Percentiles rank a stretch among this genome's conserved stretches.
Evolutionary conservation across 148 eudicot genomes (phyloP).

Genomic region (Chenopodium berlandieri): DNA sequence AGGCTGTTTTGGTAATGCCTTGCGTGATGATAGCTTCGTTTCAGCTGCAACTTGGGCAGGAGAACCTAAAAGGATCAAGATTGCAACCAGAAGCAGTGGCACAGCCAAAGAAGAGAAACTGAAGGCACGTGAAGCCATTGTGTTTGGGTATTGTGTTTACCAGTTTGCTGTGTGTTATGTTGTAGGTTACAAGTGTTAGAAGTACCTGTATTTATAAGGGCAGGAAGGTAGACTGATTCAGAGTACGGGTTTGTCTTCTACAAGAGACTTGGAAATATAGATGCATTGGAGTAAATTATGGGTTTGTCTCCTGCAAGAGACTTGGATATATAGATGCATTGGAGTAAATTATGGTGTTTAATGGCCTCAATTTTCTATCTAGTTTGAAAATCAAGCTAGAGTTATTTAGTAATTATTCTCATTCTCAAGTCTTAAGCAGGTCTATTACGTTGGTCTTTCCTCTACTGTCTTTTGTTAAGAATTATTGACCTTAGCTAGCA

Average conservation of each 20-base stretch:
- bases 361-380: no score
- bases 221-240: background rate
- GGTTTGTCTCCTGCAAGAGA: background rate
- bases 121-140: background rate
- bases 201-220: slow-evolving; percentile 10
- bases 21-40: background rate
- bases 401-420: no score
- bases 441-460: no score
- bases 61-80: slow-evolving; percentile 5
- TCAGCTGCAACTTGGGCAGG: background rate
- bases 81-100: background rate
- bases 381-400: no score
- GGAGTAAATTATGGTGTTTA: no score
- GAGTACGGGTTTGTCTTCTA: background rate
- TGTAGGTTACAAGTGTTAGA: background rate
- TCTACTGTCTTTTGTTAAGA: no score
- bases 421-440: no score
- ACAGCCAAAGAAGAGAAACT: background rate
- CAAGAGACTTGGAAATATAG: no score
- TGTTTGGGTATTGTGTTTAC: background rate
- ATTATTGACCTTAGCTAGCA: no score
- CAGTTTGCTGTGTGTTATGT: slow-evolving; percentile 5
- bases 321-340: no score
- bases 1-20: no score
- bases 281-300: background rate